Conservation (phyloP, 1,284 basidiomycete species). For the Cryptococcus wingfieldii region DNA sequence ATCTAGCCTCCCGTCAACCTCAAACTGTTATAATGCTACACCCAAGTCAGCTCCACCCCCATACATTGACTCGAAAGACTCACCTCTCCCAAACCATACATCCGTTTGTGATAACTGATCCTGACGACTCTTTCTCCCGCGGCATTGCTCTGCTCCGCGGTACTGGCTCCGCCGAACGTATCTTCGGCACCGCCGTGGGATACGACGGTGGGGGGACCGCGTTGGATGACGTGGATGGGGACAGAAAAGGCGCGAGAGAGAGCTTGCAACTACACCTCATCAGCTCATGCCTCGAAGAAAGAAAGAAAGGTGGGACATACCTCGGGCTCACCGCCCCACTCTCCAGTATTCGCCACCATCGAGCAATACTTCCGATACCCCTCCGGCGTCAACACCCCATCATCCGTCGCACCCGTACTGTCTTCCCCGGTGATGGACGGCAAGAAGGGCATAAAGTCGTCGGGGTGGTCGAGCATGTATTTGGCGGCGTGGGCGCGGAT, state of each 20-base stretch:
- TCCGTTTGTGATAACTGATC: slow-evolving; percentile 83
- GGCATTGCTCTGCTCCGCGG: slow-evolving; percentile 41
- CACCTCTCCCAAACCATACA: slow-evolving; percentile 92
- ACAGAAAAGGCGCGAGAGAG: slow-evolving; percentile 76
- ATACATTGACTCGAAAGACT: slow-evolving; percentile 31
- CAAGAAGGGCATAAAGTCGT: slow-evolving; percentile 93
- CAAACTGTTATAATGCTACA: slow-evolving; percentile 24
- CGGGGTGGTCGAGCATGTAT: slow-evolving; percentile 77
- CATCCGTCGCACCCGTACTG: slow-evolving; percentile 61
- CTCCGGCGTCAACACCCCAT: slow-evolving; percentile 66
- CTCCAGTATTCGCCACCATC: slow-evolving; percentile 72
- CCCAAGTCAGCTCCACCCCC: background rate
- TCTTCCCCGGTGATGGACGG: slow-evolving; percentile 73
- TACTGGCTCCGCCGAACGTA: slow-evolving; percentile 41
- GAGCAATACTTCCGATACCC: slow-evolving; percentile 76
- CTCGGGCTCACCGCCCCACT: slow-evolving; percentile 98
- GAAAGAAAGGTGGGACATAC: slow-evolving; percentile 38
- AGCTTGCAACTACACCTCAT: slow-evolving; percentile 64
- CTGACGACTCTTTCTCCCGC: slow-evolving; percentile 57
- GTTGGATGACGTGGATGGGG: slow-evolving; percentile 89
- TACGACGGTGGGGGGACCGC: slow-evolving; percentile 73
- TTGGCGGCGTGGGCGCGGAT: slow-evolving; percentile 69
- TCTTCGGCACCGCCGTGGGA: slow-evolving; percentile 58
- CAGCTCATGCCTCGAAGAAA: background rate
- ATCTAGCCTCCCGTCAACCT: background rate